Evolutionary conservation across 768 basidiomycete species (phyloP).

Genomic region (Mycena latifolia): DNA sequence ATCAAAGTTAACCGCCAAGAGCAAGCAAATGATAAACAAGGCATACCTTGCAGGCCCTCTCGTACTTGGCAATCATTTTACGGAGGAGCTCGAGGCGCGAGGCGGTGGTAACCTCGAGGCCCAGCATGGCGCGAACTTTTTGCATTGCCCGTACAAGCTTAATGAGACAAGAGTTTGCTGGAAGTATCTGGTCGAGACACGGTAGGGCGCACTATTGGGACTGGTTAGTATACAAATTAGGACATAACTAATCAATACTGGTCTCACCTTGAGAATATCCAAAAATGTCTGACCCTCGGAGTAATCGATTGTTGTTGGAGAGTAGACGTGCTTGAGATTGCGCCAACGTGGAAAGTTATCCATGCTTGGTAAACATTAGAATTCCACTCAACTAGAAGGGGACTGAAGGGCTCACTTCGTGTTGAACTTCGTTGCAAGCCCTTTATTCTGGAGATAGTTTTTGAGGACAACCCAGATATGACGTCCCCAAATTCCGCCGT

Average conservation of each 20-base stretch:
- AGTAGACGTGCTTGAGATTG: constrained; percentile 14
- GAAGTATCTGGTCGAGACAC: too few relatives aligned
- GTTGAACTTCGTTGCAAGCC: constrained; percentile 17
- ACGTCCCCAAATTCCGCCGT: constrained; percentile 18
- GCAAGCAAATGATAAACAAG: too few relatives aligned
- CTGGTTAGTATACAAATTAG: too few relatives aligned
- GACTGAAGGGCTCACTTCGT: constrained; percentile 2
- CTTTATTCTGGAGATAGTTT: constrained; percentile 3
- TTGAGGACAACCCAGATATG: constrained; percentile 26
- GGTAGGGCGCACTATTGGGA: background rate
- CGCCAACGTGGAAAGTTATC: constrained; percentile 17
- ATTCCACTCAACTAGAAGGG: background rate
- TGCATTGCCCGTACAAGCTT: too few relatives aligned
- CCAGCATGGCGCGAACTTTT: too few relatives aligned
- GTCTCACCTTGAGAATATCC: constrained; percentile 23
- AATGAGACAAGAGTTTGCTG: too few relatives aligned
- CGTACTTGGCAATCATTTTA: too few relatives aligned
- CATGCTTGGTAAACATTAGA: constrained; percentile 3
- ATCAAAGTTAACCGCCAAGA: too few relatives aligned
- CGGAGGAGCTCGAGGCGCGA: too few relatives aligned
- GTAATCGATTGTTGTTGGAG: constrained; percentile 24
- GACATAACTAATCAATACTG: too few relatives aligned
- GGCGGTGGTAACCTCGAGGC: too few relatives aligned
- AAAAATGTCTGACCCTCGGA: constrained; percentile 20
- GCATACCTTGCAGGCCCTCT: too few relatives aligned